phyloP scores from a whole-genome alignment of 805 yeast genomes.

The Candida lessepsii region DNA sequence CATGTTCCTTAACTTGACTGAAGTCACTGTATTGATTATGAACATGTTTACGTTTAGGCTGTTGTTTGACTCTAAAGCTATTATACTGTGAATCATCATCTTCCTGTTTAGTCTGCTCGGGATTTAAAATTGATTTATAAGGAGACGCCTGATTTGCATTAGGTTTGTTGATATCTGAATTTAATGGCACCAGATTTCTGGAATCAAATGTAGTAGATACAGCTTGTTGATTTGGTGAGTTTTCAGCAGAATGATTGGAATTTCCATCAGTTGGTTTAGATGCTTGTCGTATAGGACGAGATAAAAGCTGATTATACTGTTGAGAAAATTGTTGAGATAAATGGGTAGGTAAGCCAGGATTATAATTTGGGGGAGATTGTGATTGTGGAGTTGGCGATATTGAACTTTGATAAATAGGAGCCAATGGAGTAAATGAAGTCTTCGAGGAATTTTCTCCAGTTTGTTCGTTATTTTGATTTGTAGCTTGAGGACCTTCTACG shows the following conservation, averaged over 20 bases:
- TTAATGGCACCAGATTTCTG: background rate
- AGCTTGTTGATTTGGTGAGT: background rate
- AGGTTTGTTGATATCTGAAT: background rate
- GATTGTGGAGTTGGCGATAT: background rate
- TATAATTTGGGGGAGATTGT: background rate
- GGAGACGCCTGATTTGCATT: conserved; percentile 8
- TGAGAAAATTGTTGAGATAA: conserved; percentile 10
- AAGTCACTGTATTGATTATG: conserved; percentile 13
- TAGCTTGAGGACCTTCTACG: background rate
- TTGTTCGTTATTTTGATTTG: background rate
- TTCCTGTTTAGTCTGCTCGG: background rate
- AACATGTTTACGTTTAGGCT: conserved; percentile 5
- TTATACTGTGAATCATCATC: background rate
- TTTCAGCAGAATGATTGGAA: background rate
- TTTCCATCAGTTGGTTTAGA: background rate
- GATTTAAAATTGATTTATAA: conserved; percentile 2
- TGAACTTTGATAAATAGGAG: conserved; percentile 2
- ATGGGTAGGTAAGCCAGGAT: background rate
- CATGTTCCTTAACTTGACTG: conserved; percentile 8
- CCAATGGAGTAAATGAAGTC: conserved; percentile 1
- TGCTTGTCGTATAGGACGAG: conserved; percentile 8
- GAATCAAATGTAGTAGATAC: background rate
- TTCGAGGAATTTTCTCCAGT: background rate
- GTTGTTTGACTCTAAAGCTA: conserved; percentile 1
- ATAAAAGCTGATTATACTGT: conserved; percentile 9